Conservation (phyloP, 371 early-diverging fungal species). For the Rhizopus delemar region DNA sequence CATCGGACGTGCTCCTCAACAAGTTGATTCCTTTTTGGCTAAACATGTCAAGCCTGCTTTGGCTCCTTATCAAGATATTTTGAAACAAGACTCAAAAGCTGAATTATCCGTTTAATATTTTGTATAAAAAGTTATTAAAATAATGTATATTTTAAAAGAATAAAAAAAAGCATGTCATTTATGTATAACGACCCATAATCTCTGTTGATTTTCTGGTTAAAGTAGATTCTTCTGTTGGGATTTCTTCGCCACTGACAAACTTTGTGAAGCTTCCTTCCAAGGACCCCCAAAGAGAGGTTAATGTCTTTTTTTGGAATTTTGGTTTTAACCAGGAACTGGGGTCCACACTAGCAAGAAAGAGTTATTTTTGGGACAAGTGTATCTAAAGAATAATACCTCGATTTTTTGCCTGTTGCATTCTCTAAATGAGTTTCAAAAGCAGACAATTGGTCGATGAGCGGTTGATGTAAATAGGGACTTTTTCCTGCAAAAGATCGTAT, state of each 20-base stretch:
- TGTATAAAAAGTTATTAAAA: conserved; percentile 6
- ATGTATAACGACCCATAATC: conserved; percentile 35
- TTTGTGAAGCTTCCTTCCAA: conserved; percentile 74
- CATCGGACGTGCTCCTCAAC: conserved; percentile 93
- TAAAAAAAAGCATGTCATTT: not conserved
- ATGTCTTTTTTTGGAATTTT: conserved; percentile 61
- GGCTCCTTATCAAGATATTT: conserved; percentile 68
- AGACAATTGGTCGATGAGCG: conserved; percentile 65
- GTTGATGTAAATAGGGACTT: conserved; percentile 75
- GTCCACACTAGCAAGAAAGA: conserved; percentile 29
- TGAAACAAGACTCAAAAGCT: conserved; percentile 57
- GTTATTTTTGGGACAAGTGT: not conserved
- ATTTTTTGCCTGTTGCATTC: conserved; percentile 39
- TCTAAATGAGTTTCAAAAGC: conserved; percentile 53
- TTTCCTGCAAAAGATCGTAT: conserved; percentile 72
- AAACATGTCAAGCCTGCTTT: conserved; percentile 87
- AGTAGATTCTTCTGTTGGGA: conserved; percentile 39
- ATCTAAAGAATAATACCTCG: conserved; percentile 34
- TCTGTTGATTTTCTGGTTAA: conserved; percentile 48
- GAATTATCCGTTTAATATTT: conserved; percentile 60
- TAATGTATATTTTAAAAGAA: not conserved
- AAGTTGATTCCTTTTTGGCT: conserved; percentile 83
- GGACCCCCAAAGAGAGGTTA: conserved; percentile 68
- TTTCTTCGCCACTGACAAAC: conserved; percentile 68
- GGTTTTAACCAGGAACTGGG: conserved; percentile 56